Conservation (phyloP, 2,329 filamentous ascomycete genomes). For the Colletotrichum agaves region DNA sequence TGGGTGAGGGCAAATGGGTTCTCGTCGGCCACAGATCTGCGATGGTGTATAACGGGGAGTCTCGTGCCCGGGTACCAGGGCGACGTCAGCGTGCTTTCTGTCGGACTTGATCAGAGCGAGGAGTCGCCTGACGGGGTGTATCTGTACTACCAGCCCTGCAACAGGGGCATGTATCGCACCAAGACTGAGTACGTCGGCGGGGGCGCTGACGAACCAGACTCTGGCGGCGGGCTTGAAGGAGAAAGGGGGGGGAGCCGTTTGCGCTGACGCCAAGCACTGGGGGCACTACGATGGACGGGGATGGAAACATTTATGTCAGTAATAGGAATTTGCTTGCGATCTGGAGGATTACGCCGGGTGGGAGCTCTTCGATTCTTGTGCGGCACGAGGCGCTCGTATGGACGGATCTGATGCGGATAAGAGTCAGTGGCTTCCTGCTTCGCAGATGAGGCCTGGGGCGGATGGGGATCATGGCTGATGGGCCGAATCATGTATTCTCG, state of each 20-base stretch:
- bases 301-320: constrained; percentile 12
- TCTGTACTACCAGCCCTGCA: constrained; percentile 25
- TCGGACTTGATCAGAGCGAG: constrained; percentile 19
- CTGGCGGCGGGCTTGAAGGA: constrained; percentile 13
- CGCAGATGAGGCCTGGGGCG: constrained; percentile 15
- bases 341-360: constrained; percentile 10
- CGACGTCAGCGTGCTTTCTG: constrained; percentile 1
- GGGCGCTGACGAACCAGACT: constrained; percentile 10
- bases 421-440: constrained; percentile 17
- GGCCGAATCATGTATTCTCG: background rate
- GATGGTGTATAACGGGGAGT: constrained; percentile 8
- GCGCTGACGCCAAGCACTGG: constrained; percentile 10
- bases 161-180: constrained; percentile 23
- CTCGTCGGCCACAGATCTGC: constrained; percentile 10
- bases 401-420: constrained; percentile 21
- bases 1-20: background rate
- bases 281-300: constrained; percentile 11
- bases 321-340: constrained; percentile 16
- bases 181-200: constrained; percentile 14
- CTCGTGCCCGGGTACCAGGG: constrained; percentile 19
- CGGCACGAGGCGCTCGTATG: constrained; percentile 13
- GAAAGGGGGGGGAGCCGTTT: constrained; percentile 2
- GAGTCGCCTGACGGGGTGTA: constrained; percentile 15
- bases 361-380: background rate
- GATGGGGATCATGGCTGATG: constrained; percentile 9